phyloP scores from a whole-genome alignment of 1,139 yeast genomes.

The Debaryomycetaceae sp. region DNA sequence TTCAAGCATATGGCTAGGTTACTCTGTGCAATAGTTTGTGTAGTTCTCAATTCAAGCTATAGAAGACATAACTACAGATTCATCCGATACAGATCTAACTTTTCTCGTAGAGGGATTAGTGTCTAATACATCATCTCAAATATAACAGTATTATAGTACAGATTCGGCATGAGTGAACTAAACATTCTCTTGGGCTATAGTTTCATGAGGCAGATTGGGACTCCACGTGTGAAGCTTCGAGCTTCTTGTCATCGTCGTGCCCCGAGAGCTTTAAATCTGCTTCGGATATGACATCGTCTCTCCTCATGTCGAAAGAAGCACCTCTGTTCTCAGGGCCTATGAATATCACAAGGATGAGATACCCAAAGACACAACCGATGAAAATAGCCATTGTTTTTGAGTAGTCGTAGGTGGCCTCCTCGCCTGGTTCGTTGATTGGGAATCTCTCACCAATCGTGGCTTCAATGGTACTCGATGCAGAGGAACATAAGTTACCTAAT shows the following conservation, averaged over 20 bases:
- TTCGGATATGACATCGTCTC: conserved; percentile 5
- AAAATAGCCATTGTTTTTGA: conserved; percentile 78
- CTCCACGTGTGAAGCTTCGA: neutral
- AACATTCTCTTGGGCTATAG: too few species aligned
- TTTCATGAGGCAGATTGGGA: too few species aligned
- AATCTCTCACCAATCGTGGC: conserved; percentile 67
- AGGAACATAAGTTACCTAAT: conserved; percentile 78
- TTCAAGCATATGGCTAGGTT: too few species aligned
- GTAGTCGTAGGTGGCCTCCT: conserved; percentile 38
- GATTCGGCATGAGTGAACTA: too few species aligned
- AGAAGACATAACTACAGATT: too few species aligned
- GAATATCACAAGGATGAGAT: conserved; percentile 52
- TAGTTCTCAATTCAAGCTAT: too few species aligned
- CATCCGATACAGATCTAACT: too few species aligned
- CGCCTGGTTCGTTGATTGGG: conserved; percentile 31
- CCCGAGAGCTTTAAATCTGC: neutral
- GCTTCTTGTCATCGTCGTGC: neutral
- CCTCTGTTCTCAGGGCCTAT: conserved; percentile 73
- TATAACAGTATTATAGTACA: too few species aligned
- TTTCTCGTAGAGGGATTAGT: too few species aligned
- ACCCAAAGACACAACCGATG: conserved; percentile 73
- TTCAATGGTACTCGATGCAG: conserved; percentile 83
- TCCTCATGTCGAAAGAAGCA: conserved; percentile 10
- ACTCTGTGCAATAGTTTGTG: too few species aligned
- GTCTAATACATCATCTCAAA: too few species aligned